Evolutionary conservation across 2,329 filamentous ascomycete species (phyloP), one percentile per base, ranked within the genome.

Genomic region (Colletotrichum plurivorum): DNA sequence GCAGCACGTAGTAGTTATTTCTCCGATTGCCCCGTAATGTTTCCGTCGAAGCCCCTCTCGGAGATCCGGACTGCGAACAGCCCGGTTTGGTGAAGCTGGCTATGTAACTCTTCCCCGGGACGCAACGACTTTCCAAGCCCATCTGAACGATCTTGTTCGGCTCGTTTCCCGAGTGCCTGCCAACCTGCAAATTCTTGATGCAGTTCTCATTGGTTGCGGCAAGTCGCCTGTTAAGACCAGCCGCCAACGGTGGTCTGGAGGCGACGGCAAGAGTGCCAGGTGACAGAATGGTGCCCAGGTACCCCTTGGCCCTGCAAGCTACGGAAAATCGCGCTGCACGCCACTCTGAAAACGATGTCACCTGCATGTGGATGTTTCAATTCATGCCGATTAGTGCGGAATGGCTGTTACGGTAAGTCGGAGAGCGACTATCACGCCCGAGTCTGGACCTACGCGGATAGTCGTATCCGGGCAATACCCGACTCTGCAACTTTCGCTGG

Each of bases 281-380:
- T 54, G 49, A 63, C 41, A 39, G 60, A 39, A 48, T 25, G 13
- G 27, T 25, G 16, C 49, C 18, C 20, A 61, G 22, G 41, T 16
- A n/a, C 4, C 5, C 51, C 43, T 67, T 63, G 43, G 45, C 49
- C 25, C 45, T 62, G 59, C 43, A 51, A 53, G 31, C 48, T 54
- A 53, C 22, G 36, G 59, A 16, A 54, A 36, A 45, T 45, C 36
- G 51, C 22, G 12, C 51, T 48, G 39, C 22, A 27, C 56, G 22
- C 48, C 39, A 31, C 41, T 39, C 56, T 58, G 27, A 20, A 61
- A 48, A 20, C 16, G 16, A 60, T 10, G 54, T 13, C 5, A 18
- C 20, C 43, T 41, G 53, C 48, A 27, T 43, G 31, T 16, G 25
- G n/a, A 18, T 10, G 20, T 13, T 15, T 39, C 18, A 18, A 41